Base-by-base conservation (phyloP, 441 rosid species). In the Jatropha multifida region DNA sequence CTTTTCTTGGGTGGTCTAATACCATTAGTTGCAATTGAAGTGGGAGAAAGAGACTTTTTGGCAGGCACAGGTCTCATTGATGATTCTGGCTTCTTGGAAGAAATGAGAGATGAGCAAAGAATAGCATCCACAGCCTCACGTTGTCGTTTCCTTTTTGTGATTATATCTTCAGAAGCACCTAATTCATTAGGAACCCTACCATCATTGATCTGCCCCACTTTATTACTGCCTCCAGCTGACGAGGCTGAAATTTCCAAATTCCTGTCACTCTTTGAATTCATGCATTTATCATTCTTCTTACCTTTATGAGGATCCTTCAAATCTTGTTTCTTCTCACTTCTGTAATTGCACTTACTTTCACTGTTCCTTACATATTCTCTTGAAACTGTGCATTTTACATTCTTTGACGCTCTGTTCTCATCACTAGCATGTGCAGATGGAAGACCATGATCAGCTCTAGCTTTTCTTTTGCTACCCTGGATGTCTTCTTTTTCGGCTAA, bases 121-220 rank as follows among this genome's bases (percentile, higher is more conserved):
- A 96, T 90, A 65, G 98, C 96, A 73, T 89, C 93, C 79, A 92
- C 97, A 78, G 94, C 97, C 83, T 91, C 94, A 38, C 98, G 94
- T 73, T 94, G 92, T 56, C 87, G 85, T 83, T 93, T 94, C 77
- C 98, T 86, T 85, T 90, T 87, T 26, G 86, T 72, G 65, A 85
- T 81, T 48, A 86, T 59, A 83, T 89, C 90, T 63, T 81, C 83
- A 79, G 78, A 83, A 78, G 84, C 77, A 61, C 85, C 85, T 56
- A 60, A 82, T 42, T 76, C 68, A 80, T 65, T 83, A 74, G 85
- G 73, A 80, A 67, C 81, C 68, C 27, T 75, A 73, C 83, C 76
- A 70, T 76, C 72, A 41, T 72, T 81, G 60, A 20, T 76, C 59
- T 73, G 86, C 51, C 27, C 80, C 60, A 76, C 87, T 60, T 80